Percentiles rank a stretch among this genome's conserved stretches.
phyloP scores from a whole-genome alignment of 805 yeast genomes.

The Danielozyma ontarioensis region DNA sequence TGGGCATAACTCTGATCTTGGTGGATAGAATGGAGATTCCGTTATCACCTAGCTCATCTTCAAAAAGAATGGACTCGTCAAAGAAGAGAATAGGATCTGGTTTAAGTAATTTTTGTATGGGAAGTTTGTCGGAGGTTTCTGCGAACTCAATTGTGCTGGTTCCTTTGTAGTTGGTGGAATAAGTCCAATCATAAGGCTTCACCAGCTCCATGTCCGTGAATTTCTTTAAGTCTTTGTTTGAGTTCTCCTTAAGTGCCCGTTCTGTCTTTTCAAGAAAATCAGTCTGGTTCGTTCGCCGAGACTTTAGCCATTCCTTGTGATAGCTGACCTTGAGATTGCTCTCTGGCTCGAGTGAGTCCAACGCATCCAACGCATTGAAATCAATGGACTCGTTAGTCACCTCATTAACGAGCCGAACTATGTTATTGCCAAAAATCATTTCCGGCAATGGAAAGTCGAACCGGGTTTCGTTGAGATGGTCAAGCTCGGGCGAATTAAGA shows the following conservation, averaged over 20 bases:
- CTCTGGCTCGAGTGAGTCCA: slow-evolving; percentile 30
- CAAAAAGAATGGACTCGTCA: slow-evolving; percentile 84
- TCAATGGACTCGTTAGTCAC: slow-evolving; percentile 41
- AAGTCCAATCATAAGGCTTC: slow-evolving; percentile 96
- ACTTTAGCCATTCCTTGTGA: slow-evolving; percentile 72
- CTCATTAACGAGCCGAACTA: slow-evolving; percentile 46
- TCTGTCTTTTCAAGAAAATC: slow-evolving; percentile 16
- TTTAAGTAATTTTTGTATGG: slow-evolving; percentile 59
- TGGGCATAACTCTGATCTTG: slow-evolving; percentile 85
- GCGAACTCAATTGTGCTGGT: slow-evolving; percentile 25
- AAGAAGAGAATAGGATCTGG: slow-evolving; percentile 86
- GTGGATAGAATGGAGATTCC: slow-evolving; percentile 77
- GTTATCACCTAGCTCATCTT: slow-evolving; percentile 95
- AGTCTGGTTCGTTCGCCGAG: slow-evolving; percentile 24
- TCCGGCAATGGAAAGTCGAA: slow-evolving; percentile 87
- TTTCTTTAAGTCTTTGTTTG: slow-evolving; percentile 29
- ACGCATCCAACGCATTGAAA: slow-evolving; percentile 76
- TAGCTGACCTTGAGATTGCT: slow-evolving; percentile 62
- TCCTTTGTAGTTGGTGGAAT: slow-evolving; percentile 77
- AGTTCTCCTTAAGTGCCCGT: slow-evolving; percentile 19
- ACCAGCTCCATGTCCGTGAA: slow-evolving; percentile 49
- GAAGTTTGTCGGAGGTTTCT: slow-evolving; percentile 40
- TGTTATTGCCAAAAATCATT: slow-evolving; percentile 91
- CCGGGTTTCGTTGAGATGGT: slow-evolving; percentile 50
- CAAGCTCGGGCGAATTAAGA: slow-evolving; percentile 67